These are phyloP conservation scores for Pholiota molesta DNA, from an alignment of 768 basidiomycete genomes.

Conservation along the genomic window DNA sequence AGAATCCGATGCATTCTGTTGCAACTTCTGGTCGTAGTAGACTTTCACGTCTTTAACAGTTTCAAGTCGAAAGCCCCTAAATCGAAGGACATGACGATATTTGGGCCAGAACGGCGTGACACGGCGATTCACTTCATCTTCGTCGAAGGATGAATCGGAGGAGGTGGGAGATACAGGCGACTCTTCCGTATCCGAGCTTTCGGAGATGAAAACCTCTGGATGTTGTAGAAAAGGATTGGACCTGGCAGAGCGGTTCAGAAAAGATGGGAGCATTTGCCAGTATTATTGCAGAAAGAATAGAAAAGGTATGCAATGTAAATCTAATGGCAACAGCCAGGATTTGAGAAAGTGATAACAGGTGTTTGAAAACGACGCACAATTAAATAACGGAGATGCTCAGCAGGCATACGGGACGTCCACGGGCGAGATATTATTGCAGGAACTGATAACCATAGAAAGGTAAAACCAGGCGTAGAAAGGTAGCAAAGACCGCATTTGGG, in stretches of 20 bases:
- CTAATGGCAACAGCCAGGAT: not conserved
- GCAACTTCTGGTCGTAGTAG: conserved; percentile 43
- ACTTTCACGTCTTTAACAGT: conserved; percentile 69
- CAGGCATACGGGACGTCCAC: conserved; percentile 21
- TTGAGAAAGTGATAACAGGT: conserved; percentile 6
- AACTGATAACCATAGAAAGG: conserved; percentile 31
- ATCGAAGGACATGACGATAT: conserved; percentile 49
- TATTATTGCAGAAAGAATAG: not conserved
- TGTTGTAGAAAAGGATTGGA: conserved; percentile 12
- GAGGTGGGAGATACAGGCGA: conserved; percentile 44
- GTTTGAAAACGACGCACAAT: conserved; percentile 12
- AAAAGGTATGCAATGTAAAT: conserved; percentile 3
- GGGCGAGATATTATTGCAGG: conserved; percentile 26
- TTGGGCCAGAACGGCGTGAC: conserved; percentile 63
- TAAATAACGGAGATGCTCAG: conserved; percentile 19
- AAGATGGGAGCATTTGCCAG: conserved; percentile 9
- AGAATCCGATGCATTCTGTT: conserved; percentile 8
- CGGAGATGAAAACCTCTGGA: conserved; percentile 3
- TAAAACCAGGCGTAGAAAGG: conserved; percentile 28
- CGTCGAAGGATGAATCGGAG: conserved; percentile 54
- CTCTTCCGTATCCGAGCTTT: conserved; percentile 12
- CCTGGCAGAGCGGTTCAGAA: conserved; percentile 4
- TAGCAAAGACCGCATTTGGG: conserved; percentile 29
- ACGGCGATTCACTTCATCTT: conserved; percentile 64
- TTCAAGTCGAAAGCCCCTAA: conserved; percentile 64